A percentile compares a stretch with the other conserved stretches of the same genome.
phyloP scores from a whole-genome alignment of 768 basidiomycete genomes.

The Floccularia luteovirens region DNA sequence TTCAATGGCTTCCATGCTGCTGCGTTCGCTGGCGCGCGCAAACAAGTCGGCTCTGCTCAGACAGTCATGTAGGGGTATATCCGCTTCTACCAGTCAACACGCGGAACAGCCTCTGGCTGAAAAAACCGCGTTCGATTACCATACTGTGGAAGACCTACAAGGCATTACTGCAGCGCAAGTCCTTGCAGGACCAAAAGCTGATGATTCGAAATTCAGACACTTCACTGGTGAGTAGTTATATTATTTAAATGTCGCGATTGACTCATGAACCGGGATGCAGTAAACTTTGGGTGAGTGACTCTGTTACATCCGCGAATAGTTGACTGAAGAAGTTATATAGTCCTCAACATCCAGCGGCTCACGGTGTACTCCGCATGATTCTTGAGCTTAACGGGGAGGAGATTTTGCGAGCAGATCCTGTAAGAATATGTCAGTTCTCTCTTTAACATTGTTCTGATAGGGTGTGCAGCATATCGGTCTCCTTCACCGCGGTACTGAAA shows the following conservation, averaged over 20 bases:
- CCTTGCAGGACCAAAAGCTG: conserved; percentile 63
- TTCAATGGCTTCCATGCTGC: conserved; percentile 57
- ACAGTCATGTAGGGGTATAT: conserved; percentile 25
- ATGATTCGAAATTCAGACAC: conserved; percentile 82
- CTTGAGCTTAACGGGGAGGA: conserved; percentile 97
- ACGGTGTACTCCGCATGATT: conserved; percentile 96
- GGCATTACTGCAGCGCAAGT: conserved; percentile 75
- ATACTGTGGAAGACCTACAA: conserved; percentile 81
- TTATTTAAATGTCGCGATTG: conserved; percentile 24
- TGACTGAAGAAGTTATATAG: conserved; percentile 23
- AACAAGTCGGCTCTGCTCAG: conserved; percentile 22
- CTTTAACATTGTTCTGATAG: background rate
- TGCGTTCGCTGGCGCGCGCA: conserved; percentile 54
- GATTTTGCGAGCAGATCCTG: conserved; percentile 81
- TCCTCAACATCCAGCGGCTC: conserved; percentile 97
- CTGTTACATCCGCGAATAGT: background rate
- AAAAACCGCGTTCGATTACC: conserved; percentile 54
- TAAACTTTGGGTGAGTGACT: conserved; percentile 1
- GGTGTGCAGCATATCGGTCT: conserved; percentile 78
- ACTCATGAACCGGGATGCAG: background rate
- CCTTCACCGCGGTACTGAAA: conserved; percentile 96
- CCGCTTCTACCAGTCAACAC: conserved; percentile 23
- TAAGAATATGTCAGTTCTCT: conserved; percentile 29
- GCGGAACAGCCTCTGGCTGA: conserved; percentile 17
- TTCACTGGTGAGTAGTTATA: conserved; percentile 67